These are phyloP conservation scores for Alternaria metachromatica DNA, from an alignment of 2,329 filamentous ascomycete species.

Conservation along the genomic window DNA sequence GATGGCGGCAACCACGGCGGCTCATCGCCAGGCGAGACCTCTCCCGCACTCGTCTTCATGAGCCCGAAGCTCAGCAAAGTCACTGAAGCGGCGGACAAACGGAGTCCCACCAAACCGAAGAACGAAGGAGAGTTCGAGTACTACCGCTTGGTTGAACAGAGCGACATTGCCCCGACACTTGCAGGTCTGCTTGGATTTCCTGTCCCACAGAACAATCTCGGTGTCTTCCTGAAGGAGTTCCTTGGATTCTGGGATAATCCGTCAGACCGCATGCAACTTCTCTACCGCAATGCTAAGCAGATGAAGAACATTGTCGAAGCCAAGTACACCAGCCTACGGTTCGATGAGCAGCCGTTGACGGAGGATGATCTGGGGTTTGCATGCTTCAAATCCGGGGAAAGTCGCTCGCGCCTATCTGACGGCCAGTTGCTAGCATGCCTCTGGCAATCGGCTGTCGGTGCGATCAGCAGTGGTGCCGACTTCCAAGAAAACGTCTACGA, in stretches of 20 bases:
- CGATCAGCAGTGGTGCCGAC: constrained; percentile 9
- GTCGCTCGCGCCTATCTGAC: constrained; percentile 16
- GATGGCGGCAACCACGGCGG: constrained; percentile 97
- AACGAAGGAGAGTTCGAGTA: constrained; percentile 73
- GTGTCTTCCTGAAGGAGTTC: constrained; percentile 82
- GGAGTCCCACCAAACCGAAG: constrained; percentile 64
- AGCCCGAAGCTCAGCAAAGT: constrained; percentile 78
- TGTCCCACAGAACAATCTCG: constrained; percentile 86
- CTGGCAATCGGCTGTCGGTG: constrained; percentile 60
- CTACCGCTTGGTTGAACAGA: constrained; percentile 87
- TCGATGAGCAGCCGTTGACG: constrained; percentile 42
- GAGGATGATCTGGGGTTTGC: constrained; percentile 13
- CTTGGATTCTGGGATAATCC: constrained; percentile 74
- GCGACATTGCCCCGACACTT: constrained; percentile 88
- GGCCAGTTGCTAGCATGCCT: constrained; percentile 66
- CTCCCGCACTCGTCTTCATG: constrained; percentile 87
- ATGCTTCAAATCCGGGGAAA: constrained; percentile 15
- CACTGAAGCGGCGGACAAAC: constrained; percentile 38
- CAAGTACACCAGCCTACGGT: constrained; percentile 67
- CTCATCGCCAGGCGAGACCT: constrained; percentile 92
- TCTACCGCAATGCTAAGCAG: constrained; percentile 80
- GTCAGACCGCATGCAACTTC: constrained; percentile 67
- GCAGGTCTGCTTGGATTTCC: constrained; percentile 87
- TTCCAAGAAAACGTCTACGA: constrained; percentile 49
- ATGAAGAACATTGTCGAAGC: constrained; percentile 78